Conservation (phyloP, 306 rosid species). For the Lupinus albus region DNA sequence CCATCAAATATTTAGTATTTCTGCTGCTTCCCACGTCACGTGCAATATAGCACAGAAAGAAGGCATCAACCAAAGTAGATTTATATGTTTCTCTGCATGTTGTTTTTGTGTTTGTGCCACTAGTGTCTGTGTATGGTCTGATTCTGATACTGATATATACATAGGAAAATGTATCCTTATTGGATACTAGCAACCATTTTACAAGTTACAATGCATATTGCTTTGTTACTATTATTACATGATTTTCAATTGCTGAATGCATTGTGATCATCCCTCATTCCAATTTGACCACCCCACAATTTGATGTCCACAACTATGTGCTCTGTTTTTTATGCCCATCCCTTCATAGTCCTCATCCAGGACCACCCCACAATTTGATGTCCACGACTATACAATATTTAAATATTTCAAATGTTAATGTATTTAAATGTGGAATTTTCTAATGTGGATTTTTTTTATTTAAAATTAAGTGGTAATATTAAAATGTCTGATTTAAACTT, state of each 20-base stretch:
- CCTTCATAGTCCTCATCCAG: too few relatives aligned
- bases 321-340: too few relatives aligned
- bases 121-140: not conserved
- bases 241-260: not conserved
- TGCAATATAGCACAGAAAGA: constrained; percentile 17
- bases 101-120: constrained; percentile 40
- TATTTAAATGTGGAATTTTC: too few relatives aligned
- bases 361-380: constrained; percentile 6
- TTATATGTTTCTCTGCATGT: constrained; percentile 5
- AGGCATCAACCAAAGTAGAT: constrained; percentile 31
- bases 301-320: not conserved
- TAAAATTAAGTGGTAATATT: too few relatives aligned
- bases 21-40: constrained; percentile 34
- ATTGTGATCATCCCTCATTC: constrained; percentile 22
- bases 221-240: not conserved
- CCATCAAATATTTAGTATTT: not conserved
- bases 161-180: constrained; percentile 2
- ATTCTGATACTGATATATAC: not conserved
- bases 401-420: too few relatives aligned
- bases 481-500: too few relatives aligned
- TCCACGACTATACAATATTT: not conserved
- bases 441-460: too few relatives aligned
- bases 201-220: not conserved
- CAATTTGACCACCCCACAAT: constrained; percentile 23
- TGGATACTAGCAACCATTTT: not conserved